Evolutionary conservation across 2,329 filamentous ascomycete species (phyloP), one percentile per base, ranked within the genome.

Genomic region (Plenodomus tracheiphilus): DNA sequence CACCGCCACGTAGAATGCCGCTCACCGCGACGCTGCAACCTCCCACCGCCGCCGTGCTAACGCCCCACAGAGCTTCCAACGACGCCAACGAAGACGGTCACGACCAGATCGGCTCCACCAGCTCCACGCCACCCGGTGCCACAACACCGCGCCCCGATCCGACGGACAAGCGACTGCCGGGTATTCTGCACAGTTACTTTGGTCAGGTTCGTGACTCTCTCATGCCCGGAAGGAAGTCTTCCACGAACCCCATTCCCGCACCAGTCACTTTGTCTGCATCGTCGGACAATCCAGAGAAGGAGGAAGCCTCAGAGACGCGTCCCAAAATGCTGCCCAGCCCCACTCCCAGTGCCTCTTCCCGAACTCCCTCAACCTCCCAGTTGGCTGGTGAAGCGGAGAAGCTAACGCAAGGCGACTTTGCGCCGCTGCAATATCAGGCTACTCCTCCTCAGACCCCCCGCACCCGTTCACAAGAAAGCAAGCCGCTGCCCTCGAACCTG

Each of bases 151-250:
- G 92, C 69, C 94, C 94, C 61, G 93, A 97, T 76, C 87, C 88
- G 57, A 87, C 89, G 69, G 94, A 99, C 79, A 97, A 96, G 79
- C 88, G 94, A 77, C 81, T 96, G 71, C 94, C 94, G 62, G 90
- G 91, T 73, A 96, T 97, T 79, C 88, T 94, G 83, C 84, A 86
- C 75, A 95, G 88, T 81, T 97, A 94, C 82, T 96, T 97, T 83
- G 88, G 88, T 80, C 94, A 99, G 93, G 94, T 99, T 96, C 87
- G 94, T 97, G 83, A 84, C 59, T 73, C 71, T 66, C 81, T 85
- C 83, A 69, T 73, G 60, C 65, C 68, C 58, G 65, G 68, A 58
- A 67, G 69, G 63, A 73, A 71, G 64, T 71, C 69, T 54, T 72
- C 69, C 60, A 62, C 64, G 51, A 68, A 65, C 62, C 62, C 66